Percentiles rank a stretch among this genome's conserved stretches.
Conservation (phyloP, 2,329 filamentous ascomycete species). For the Biscogniauxia marginata region DNA sequence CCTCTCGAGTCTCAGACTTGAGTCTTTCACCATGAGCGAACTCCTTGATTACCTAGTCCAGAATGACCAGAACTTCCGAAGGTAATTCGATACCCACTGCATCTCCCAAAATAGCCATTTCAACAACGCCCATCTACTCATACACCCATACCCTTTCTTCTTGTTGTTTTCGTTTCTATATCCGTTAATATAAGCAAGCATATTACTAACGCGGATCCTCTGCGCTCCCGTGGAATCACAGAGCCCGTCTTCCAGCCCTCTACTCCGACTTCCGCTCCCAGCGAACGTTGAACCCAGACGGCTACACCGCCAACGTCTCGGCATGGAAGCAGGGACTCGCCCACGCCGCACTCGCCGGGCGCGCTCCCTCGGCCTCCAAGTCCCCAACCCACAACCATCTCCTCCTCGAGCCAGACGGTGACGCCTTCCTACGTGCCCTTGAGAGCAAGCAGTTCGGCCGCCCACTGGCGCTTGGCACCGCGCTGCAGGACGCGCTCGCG, state of each 20-base stretch:
- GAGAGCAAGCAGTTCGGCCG: conserved; percentile 76
- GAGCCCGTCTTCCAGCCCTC: conserved; percentile 76
- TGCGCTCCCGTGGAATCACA: conserved; percentile 42
- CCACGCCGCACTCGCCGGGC: conserved; percentile 64
- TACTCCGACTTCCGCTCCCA: conserved; percentile 85
- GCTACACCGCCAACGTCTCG: conserved; percentile 74
- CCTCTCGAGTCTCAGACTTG: neutral
- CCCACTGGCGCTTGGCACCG: conserved; percentile 76
- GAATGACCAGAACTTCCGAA: conserved; percentile 61
- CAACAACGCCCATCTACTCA: too few relatives aligned
- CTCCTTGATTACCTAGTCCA: conserved; percentile 65
- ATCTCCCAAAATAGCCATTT: too few relatives aligned
- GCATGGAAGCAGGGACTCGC: conserved; percentile 77
- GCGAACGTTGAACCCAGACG: conserved; percentile 76
- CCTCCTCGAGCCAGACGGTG: conserved; percentile 50
- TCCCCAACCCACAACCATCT: conserved; percentile 47
- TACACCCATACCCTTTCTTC: too few relatives aligned
- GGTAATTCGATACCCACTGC: conserved; percentile 36
- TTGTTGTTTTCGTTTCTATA: too few relatives aligned
- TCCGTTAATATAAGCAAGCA: too few relatives aligned
- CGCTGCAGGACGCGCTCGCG: conserved; percentile 71
- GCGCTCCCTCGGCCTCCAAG: conserved; percentile 36
- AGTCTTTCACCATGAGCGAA: conserved; percentile 54
- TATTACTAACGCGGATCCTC: too few relatives aligned
- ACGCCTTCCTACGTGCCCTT: conserved; percentile 67